phyloP scores from a whole-genome alignment of 2,329 filamentous ascomycete species.

The Chalaropsis thielavioides region DNA sequence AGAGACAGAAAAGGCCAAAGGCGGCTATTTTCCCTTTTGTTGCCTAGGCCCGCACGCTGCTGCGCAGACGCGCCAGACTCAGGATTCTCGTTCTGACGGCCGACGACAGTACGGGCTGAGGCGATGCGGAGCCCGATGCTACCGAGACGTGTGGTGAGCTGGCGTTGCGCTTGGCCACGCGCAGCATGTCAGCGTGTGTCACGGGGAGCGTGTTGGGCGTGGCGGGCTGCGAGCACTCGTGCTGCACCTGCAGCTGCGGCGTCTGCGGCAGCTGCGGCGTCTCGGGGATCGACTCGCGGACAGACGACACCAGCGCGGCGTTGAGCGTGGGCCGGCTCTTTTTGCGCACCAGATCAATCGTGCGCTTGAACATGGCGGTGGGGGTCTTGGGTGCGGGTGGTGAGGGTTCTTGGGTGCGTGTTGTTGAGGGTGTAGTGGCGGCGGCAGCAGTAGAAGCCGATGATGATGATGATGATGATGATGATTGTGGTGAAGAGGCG shows the following conservation, averaged over 20 bases:
- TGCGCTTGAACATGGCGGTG: slow-evolving; percentile 37
- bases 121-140: slow-evolving; percentile 1
- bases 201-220: slow-evolving; percentile 24
- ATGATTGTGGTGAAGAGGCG: not conserved
- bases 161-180: slow-evolving; percentile 31
- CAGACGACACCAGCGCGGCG: slow-evolving; percentile 22
- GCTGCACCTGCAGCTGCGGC: not conserved
- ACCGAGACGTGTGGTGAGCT: slow-evolving; percentile 18
- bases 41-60: slow-evolving; percentile 8
- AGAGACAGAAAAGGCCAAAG: slow-evolving; percentile 7
- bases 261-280: slow-evolving; percentile 17
- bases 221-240: not conserved
- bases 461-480: slow-evolving; percentile 2
- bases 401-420: slow-evolving; percentile 17
- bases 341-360: slow-evolving; percentile 40
- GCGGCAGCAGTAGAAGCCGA: not conserved
- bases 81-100: slow-evolving; percentile 17
- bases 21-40: not conserved
- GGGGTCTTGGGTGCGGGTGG: slow-evolving; percentile 25
- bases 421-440: not conserved
- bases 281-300: slow-evolving; percentile 27
- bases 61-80: slow-evolving; percentile 14
- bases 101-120: slow-evolving; percentile 10
- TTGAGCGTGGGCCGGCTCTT: slow-evolving; percentile 38
- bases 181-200: slow-evolving; percentile 35